These are phyloP conservation scores for Pythium periplocum DNA, from an alignment of 352 stramenopile genomes.

Conservation along the genomic window DNA sequence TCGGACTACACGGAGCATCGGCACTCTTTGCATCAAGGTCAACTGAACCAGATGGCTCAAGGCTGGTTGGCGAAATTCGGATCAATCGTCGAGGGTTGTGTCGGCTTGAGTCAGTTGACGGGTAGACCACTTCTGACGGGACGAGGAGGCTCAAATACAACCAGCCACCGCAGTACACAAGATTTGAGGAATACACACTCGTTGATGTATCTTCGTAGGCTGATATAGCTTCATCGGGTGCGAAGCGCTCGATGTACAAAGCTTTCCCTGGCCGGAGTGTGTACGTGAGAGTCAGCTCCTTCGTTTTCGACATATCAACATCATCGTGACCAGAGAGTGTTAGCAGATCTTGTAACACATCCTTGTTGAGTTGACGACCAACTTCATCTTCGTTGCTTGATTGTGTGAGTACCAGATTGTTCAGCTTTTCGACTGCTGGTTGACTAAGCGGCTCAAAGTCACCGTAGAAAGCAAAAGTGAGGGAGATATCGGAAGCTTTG, in stretches of 20 bases:
- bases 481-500: no score
- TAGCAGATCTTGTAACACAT: not conserved
- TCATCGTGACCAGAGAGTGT: not conserved
- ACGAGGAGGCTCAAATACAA: conserved; percentile 48
- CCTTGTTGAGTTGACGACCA: no score
- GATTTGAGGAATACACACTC: conserved; percentile 38
- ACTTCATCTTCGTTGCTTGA: no score
- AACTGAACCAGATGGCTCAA: conserved; percentile 5
- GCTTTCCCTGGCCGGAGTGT: conserved; percentile 11
- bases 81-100: conserved; percentile 21
- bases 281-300: conserved; percentile 18
- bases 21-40: conserved; percentile 11
- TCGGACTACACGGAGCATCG: not conserved
- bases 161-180: conserved; percentile 33
- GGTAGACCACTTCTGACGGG: conserved; percentile 10
- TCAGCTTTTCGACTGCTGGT: conserved; percentile 22
- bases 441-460: conserved; percentile 36
- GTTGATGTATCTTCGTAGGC: conserved; percentile 26
- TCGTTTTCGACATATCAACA: not conserved
- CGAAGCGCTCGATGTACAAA: conserved; percentile 21
- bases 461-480: conserved; percentile 47
- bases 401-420: not conserved
- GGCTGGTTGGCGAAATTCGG: conserved; percentile 17
- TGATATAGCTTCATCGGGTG: conserved; percentile 15
- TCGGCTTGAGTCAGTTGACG: conserved; percentile 5